Evolutionary conservation across 768 basidiomycete species (phyloP).

Genomic region (Amanita fuliginea): DNA sequence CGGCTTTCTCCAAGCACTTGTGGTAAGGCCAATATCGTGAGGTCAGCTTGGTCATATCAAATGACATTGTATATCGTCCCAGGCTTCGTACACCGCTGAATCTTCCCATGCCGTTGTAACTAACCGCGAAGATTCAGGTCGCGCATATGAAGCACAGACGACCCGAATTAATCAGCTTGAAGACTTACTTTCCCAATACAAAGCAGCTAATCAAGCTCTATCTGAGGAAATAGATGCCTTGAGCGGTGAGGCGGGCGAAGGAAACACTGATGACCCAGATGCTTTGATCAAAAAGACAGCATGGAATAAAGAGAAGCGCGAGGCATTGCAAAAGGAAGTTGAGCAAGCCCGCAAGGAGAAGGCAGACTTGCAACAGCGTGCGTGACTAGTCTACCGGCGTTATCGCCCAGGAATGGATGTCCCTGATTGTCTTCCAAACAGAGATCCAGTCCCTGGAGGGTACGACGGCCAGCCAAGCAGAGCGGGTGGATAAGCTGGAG

Average conservation of each 20-base stretch:
- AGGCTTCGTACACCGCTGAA: constrained; percentile 6
- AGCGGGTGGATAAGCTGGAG: constrained; percentile 55
- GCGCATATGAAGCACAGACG: constrained; percentile 18
- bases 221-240: constrained; percentile 36
- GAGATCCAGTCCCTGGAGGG: constrained; percentile 3
- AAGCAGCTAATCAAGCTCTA: constrained; percentile 33
- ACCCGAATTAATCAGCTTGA: constrained; percentile 46
- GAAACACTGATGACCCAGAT: constrained; percentile 24
- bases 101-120: neutral
- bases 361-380: constrained; percentile 29
- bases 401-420: neutral
- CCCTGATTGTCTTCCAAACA: neutral
- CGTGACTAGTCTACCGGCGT: neutral
- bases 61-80: too few species aligned
- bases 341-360: constrained; percentile 7
- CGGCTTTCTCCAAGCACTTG: constrained; percentile 55
- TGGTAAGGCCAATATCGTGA: constrained; percentile 31
- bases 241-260: constrained; percentile 19
- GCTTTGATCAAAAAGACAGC: constrained; percentile 21
- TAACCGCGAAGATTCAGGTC: neutral
- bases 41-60: neutral
- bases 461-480: constrained; percentile 27
- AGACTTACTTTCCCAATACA: constrained; percentile 42
- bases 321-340: constrained; percentile 7
- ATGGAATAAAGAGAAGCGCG: constrained; percentile 14